Base-by-base conservation (phyloP, 2,329 filamentous ascomycete species). In the Penicillium sp. region DNA sequence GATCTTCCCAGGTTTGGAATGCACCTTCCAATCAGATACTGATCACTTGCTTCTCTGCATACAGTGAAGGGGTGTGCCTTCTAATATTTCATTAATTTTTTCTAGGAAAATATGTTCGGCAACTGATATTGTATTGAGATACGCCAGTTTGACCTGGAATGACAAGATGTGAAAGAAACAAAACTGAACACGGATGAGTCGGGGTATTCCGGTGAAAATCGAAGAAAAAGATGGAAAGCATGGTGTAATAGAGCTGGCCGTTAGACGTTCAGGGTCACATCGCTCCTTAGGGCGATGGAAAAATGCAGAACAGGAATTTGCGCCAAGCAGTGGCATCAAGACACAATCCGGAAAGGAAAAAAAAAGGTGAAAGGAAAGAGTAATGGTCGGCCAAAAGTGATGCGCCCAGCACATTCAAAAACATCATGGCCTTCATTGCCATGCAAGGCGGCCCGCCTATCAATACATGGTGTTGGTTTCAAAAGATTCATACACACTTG, bases 121-220 rank as follows among this genome's bases (percentile, higher is more conserved):
- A 41, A 42, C 37, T 61, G 63, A 51, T 48, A 58, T 65, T 64
- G 48, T 21, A 47, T 49, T 51, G 54, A 31, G 35, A 45, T 57
- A 62, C 50, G 52, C 60, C 62, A 62, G 62, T 49, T 63, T 23
- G 50, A 42, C 38, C 42, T 31, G 53, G 49, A 46, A 62, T 50
- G 48, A 59, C 33, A 49, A 42, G 50, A 50, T 53, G 56, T 52
- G n/a, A 54, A 52, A 42, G 52, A 50, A 23, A 55, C 54, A 59
- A 45, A 55, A 50, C 35, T 58, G 56, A 55, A 60, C 45, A 59
- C 56, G 62, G 59, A 61, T 63, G 64, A 64, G 60, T 67, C 65
- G 66, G 69, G 70, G 70, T 71, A 73, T 71, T 69, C 67, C 67
- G 60, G 60, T 56, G 33, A 59, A 59, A 59, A 58, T 45, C 62